Base-by-base conservation (phyloP, 768 basidiomycete species). In the Mycena chlorophos region DNA sequence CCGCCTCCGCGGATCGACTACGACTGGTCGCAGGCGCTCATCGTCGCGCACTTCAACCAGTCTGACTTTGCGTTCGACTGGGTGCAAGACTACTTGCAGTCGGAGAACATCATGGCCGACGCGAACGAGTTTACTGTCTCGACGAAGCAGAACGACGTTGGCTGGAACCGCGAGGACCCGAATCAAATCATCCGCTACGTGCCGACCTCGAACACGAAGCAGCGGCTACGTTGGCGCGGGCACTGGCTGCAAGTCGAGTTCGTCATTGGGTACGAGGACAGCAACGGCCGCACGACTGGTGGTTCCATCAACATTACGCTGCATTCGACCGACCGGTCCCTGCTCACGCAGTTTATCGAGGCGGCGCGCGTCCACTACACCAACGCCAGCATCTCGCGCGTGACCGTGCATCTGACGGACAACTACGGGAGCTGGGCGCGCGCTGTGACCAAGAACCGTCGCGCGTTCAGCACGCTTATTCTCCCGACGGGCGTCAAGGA, bases 381-480 rank as follows among this genome's bases (percentile, higher is more conserved):
- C 20, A 49, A 65, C 34, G 65, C 62, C 12, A 30, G 54, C 12
- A 66, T 64, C 49, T 64, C 66, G 27, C 56, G 63, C n/a, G 61
- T 71, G 42, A 63, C 64, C 12, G 60, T 67, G 30, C 65, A 66
- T 25, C 38, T 58, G 2, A 61, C 63, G 29, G 66, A 66, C 39
- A 61, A 60, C 45, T 60, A 64, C 31, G 65, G 67, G 17, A 55
- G 46, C 19, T 64, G 63, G 63, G 59, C 55, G 23, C 61, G 57
- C 49, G 60, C 56, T 16, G 56, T 58, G 17, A 59, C 57, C 3
- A 71, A 70, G 55, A 60, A 61, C 40, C 63, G 69, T 4, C 63
- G 71, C 10, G 63, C 69, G 4, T 58, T 71, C 49, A 57, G 62
- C 28, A 68, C 69, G 17, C 63, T 73, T n/a, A 62, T 70, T 23